Conservation (phyloP, 2,329 filamentous ascomycete genomes). For the Colletotrichum cordylinicola region DNA sequence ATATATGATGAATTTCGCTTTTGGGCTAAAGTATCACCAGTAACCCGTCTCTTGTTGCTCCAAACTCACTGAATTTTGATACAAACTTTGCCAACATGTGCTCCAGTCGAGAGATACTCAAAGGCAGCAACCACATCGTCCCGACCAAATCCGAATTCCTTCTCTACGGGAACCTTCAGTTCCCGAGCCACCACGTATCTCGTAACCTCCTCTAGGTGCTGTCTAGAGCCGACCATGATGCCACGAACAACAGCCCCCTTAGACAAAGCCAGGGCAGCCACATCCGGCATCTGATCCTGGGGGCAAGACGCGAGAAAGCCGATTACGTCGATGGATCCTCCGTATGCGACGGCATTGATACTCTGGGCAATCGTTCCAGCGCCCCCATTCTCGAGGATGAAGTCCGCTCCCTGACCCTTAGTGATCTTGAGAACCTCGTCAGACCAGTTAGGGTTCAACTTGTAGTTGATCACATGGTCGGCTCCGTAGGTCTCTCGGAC, state of each 20-base stretch:
- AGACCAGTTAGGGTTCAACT: constrained; percentile 48
- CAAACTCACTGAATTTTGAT: constrained; percentile 23
- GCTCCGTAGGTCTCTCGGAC: constrained; percentile 43
- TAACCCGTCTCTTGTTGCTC: not conserved
- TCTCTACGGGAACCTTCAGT: constrained; percentile 36
- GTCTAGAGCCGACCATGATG: constrained; percentile 37
- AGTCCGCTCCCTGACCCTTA: constrained; percentile 46
- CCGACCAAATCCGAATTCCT: constrained; percentile 34
- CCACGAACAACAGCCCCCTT: constrained; percentile 39
- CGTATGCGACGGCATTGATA: constrained; percentile 46
- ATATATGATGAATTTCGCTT: not conserved
- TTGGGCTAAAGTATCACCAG: not conserved
- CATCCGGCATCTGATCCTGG: constrained; percentile 34
- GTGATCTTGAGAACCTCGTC: constrained; percentile 49
- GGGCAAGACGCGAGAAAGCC: constrained; percentile 39
- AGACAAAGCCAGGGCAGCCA: constrained; percentile 30
- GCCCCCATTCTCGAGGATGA: constrained; percentile 45
- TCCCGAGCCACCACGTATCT: constrained; percentile 31
- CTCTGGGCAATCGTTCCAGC: constrained; percentile 48
- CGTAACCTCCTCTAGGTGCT: constrained; percentile 38
- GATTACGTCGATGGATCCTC: constrained; percentile 50
- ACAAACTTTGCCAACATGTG: constrained; percentile 42
- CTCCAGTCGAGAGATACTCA: constrained; percentile 10
- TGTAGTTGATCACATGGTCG: constrained; percentile 55
- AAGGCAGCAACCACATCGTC: constrained; percentile 28